Evolutionary conservation across 2,329 filamentous ascomycete genomes (phyloP).

Genomic region (Botrytis cinerea): DNA sequence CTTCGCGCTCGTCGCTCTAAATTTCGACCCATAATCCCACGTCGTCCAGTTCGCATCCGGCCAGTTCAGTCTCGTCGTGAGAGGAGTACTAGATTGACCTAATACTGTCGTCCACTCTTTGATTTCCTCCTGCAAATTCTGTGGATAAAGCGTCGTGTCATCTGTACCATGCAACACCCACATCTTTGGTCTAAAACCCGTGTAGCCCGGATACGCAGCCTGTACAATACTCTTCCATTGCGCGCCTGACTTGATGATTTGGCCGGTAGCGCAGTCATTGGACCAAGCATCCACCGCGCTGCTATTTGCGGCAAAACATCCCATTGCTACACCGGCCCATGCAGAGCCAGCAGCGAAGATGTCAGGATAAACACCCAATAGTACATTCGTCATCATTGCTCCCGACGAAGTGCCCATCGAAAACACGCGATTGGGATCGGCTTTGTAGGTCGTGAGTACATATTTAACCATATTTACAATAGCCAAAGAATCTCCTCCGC

Average conservation of each 20-base stretch:
- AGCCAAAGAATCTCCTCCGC: slow-evolving; percentile 56
- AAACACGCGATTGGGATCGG: slow-evolving; percentile 53
- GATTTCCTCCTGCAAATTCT: slow-evolving; percentile 47
- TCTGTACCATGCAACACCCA: slow-evolving; percentile 43
- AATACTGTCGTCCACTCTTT: slow-evolving; percentile 53
- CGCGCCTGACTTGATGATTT: slow-evolving; percentile 41
- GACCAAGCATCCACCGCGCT: slow-evolving; percentile 52
- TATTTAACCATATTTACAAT: slow-evolving; percentile 63
- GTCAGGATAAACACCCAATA: slow-evolving; percentile 51
- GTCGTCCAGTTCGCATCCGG: slow-evolving; percentile 39
- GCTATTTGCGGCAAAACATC: slow-evolving; percentile 45
- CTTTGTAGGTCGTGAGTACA: slow-evolving; percentile 53
- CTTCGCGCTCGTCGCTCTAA: slow-evolving; percentile 30
- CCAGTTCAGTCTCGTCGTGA: slow-evolving; percentile 33
- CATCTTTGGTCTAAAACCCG: slow-evolving; percentile 30
- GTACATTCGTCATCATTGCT: slow-evolving; percentile 55
- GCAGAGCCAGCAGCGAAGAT: slow-evolving; percentile 49
- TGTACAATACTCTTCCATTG: slow-evolving; percentile 48
- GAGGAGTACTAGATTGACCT: slow-evolving; percentile 22
- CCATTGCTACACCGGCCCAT: slow-evolving; percentile 49
- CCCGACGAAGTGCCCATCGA: slow-evolving; percentile 50
- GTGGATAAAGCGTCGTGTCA: slow-evolving; percentile 45
- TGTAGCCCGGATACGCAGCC: slow-evolving; percentile 45
- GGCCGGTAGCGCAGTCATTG: slow-evolving; percentile 48
- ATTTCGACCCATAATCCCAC: slow-evolving; percentile 32